phyloP scores from a whole-genome alignment of 768 basidiomycete genomes.

The Psilocybe cyanescens region DNA sequence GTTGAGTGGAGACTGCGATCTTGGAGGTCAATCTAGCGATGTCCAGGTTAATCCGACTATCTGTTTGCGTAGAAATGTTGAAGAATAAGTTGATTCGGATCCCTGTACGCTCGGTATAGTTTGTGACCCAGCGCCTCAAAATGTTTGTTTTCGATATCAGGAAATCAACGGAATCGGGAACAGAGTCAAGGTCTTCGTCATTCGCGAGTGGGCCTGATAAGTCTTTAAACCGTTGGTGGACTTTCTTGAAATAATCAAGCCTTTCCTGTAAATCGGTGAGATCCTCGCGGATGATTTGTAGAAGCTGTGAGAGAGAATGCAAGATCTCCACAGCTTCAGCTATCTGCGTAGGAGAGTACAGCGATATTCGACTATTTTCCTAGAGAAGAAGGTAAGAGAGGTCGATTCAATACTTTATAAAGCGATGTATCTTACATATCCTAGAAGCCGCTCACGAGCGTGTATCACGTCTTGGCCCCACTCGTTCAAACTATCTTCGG shows the following conservation, averaged over 20 bases:
- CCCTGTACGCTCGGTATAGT: slow-evolving; percentile 22
- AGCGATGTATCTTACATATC: slow-evolving; percentile 8
- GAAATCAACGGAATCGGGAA: slow-evolving; percentile 14
- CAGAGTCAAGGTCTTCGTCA: background rate
- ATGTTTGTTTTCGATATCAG: slow-evolving; percentile 13
- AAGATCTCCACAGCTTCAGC: slow-evolving; percentile 10
- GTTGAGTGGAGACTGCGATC: slow-evolving; percentile 24
- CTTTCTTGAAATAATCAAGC: slow-evolving; percentile 11
- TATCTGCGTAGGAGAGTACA: background rate
- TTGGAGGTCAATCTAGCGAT: slow-evolving; percentile 22
- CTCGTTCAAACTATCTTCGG: slow-evolving; percentile 4
- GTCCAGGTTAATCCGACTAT: slow-evolving; percentile 22
- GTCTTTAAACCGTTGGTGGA: background rate
- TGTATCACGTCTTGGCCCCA: slow-evolving; percentile 1
- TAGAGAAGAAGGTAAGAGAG: background rate
- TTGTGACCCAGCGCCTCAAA: slow-evolving; percentile 19
- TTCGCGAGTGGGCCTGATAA: background rate
- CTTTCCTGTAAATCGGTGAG: slow-evolving; percentile 13
- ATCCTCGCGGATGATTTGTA: slow-evolving; percentile 16
- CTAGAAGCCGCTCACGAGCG: slow-evolving; percentile 7
- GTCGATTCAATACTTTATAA: background rate
- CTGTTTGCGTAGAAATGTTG: slow-evolving; percentile 22
- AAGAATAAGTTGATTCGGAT: slow-evolving; percentile 26
- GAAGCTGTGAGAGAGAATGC: slow-evolving; percentile 13
- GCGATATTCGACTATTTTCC: slow-evolving; percentile 2